Evolutionary conservation across 2,329 filamentous ascomycete genomes (phyloP), one percentile per base, ranked within the genome.

Genomic region (Trichoderma sp.): DNA sequence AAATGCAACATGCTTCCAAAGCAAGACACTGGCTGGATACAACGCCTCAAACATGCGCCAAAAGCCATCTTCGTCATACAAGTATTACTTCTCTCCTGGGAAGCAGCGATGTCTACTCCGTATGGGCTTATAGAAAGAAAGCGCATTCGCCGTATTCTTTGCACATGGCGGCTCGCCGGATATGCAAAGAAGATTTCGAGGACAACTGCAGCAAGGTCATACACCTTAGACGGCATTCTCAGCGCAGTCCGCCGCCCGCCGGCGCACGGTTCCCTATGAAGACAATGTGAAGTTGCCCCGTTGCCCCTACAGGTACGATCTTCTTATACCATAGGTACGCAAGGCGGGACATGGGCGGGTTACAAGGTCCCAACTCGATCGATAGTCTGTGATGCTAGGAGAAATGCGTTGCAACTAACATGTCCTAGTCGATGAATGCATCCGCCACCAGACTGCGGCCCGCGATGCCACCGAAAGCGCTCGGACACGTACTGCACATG

Each of bases 181-280:
- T 21, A 19, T 30, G 17, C 54, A 28, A 17, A 51, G 26, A 34
- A 12, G 26, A 0, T 21, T 30, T 15, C 39, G n/a, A 43, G 39
- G 7, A 52, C 21, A 39, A 30, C 4, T 26, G 12, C 26, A 26
- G 39, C 30, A 47, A 61, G 39, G 19, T 39, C 15, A 9, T 34
- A 34, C 47, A 28, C 45, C 9, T n/a, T 24, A 10, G 26, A 44
- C 34, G 26, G 60, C 26, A 30, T 12, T 21, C n/a, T 26, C 28
- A 52, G 60, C 50, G 50, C 41, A 63, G 30, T 14, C 41, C 50
- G 41, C 60, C 50, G 60, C 60, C 59, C 60, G 41, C 39, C 15
- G 9, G 26, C 10, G 19, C 41, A 63, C 41, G 60, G 39, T 34
- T 44, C 9, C n/a, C 26, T 55, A 34, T 34, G 14, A 14, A 19